Evolutionary conservation across 2,329 filamentous ascomycete genomes (phyloP).

Genomic region (Cercospora beticola): DNA sequence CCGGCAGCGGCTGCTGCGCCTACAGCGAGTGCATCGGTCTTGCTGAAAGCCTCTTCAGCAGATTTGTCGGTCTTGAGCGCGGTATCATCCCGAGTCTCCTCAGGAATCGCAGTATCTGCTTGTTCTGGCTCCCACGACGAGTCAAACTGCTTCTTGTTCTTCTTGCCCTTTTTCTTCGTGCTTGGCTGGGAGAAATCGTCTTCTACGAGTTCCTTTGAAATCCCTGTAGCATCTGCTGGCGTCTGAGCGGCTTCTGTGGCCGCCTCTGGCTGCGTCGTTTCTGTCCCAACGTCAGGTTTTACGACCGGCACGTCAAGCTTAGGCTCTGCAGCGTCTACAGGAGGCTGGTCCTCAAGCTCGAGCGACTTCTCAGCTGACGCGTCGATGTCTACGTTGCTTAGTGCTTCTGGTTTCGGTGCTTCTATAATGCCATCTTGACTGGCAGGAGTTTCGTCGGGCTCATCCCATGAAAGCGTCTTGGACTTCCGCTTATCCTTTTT

Average conservation of each 20-base stretch:
- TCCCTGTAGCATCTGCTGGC: background rate
- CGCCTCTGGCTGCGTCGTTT: background rate
- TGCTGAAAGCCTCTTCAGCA: background rate
- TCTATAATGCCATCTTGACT: background rate
- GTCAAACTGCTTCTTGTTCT: conserved; percentile 40
- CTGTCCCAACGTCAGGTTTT: background rate
- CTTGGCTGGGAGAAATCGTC: conserved; percentile 13
- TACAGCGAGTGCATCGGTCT: background rate
- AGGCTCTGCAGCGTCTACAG: background rate
- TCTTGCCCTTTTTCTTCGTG: conserved; percentile 39
- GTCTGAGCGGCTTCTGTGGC: background rate
- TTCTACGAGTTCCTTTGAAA: background rate
- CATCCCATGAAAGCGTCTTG: conserved; percentile 15
- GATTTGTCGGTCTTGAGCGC: background rate
- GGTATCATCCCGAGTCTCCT: background rate
- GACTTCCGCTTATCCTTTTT: conserved; percentile 25
- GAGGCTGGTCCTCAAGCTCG: background rate
- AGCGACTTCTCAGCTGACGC: background rate
- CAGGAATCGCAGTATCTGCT: background rate
- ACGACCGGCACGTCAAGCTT: background rate
- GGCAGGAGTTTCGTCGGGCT: background rate
- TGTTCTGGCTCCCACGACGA: conserved; percentile 14
- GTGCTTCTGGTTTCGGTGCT: background rate
- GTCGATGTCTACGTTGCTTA: background rate
- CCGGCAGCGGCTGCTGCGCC: background rate